Evolutionary conservation across 2,329 filamentous ascomycete species (phyloP), one percentile per base, ranked within the genome.

Genomic region (Colletotrichum liaoningense): DNA sequence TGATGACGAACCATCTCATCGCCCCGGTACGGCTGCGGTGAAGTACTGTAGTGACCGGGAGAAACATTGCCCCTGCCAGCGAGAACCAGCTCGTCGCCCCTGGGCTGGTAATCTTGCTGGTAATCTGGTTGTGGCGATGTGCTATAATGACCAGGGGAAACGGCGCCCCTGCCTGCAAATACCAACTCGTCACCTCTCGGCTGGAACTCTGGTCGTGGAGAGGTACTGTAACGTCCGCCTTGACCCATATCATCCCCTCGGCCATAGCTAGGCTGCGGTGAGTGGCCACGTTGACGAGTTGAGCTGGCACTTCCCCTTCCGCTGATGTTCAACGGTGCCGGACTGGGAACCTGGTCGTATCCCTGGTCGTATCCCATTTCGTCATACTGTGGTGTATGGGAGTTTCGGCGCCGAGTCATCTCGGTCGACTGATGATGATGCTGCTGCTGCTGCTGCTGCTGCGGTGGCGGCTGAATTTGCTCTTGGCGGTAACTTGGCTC

Each of bases 291-390:
- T 16, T 74, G 62, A 16, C 67, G 60, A 52, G 70, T 70, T 33
- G 70, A 73, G 24, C 60, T 62, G 9, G 78, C 80, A 74, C 79
- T 83, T 35, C 77, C 78, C 54, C 83, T 81, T 14, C 81, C 79
- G 24, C 81, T 80, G n/a, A 88, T 73, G 67, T 83, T 85, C 64
- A 88, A 78, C 1, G 88, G 85, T 1, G 86, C 85, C 14, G 87
- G 84, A 26, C 82, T 86, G 1, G 83, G 78, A 3, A 77, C 80
- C 42, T 81, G 78, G 14, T 85, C 82, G 69, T 85, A 87, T 3
- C 80, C 67, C 22, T 63, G 70, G 8, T 73, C 60, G 3, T 70
- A 55, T 26, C 42, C 82, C 63, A 79, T 75, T 60, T 86, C 84
- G 28, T 86, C 83, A n/a, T 80, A 80, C 64, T 80, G 79, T 6